Percentiles rank a stretch among this genome's conserved stretches.
Conservation (phyloP, 192 early-diverging fungal genomes). For the Podila epicladia region DNA sequence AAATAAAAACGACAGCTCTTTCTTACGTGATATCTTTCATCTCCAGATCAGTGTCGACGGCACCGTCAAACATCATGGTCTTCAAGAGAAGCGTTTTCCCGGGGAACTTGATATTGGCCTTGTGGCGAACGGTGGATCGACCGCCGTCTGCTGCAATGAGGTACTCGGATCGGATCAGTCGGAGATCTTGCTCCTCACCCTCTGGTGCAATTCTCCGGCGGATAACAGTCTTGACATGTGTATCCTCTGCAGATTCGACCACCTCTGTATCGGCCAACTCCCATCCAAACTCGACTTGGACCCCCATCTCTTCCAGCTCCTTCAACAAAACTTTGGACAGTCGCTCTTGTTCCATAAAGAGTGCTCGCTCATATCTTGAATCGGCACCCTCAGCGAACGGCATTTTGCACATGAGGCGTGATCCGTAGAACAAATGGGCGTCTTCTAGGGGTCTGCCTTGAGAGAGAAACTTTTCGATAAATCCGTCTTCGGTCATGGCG, state of each 20-base stretch:
- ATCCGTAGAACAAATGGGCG: constrained; percentile 5
- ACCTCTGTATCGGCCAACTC: constrained; percentile 45
- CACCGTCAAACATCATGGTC: constrained; percentile 33
- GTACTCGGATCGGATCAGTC: constrained; percentile 26
- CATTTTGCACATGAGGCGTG: constrained; percentile 18
- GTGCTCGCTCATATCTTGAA: constrained; percentile 36
- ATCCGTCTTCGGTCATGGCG: not conserved
- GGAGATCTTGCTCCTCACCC: constrained; percentile 15
- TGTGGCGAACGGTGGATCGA: constrained; percentile 40
- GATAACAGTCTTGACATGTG: constrained; percentile 33
- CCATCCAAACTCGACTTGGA: constrained; percentile 38
- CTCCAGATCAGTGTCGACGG: constrained; percentile 23
- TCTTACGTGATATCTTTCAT: constrained; percentile 33
- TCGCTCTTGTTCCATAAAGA: constrained; percentile 16
- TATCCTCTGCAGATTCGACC: not conserved
- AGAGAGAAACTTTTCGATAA: no score
- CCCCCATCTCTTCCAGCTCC: constrained; percentile 10
- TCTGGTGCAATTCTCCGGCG: constrained; percentile 14
- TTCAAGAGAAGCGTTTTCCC: constrained; percentile 27
- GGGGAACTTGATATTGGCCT: constrained; percentile 28
- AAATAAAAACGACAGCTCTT: not conserved
- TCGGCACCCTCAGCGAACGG: no score
- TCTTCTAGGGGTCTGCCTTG: no score
- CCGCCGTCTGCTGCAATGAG: constrained; percentile 48
- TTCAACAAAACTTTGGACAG: constrained; percentile 13